phyloP scores from a whole-genome alignment of 495 filamentous ascomycete species.

The Trichoderma orchidacearum region DNA sequence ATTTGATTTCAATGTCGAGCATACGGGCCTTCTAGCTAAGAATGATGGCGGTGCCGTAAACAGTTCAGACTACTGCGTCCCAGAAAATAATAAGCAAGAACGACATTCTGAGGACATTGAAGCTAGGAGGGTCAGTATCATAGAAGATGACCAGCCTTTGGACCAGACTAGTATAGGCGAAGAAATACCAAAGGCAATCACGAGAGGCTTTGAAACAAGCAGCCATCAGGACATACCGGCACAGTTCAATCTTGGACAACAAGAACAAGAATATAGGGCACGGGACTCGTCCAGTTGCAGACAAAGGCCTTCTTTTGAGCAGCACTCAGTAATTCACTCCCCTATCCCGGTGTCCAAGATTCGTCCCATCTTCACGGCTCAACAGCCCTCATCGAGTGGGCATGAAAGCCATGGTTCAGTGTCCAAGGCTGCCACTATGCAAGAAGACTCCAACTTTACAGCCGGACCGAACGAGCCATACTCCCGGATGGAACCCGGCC shows the following conservation, averaged over 20 bases:
- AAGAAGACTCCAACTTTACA: neutral
- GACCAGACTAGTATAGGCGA: neutral
- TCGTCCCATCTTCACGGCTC: neutral
- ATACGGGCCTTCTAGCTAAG: neutral
- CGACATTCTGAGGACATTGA: too few relatives aligned
- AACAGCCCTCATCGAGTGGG: neutral
- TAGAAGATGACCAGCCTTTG: neutral
- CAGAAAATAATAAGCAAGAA: too few relatives aligned
- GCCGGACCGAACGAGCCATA: neutral
- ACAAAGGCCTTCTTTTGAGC: neutral
- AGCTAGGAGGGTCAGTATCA: too few relatives aligned
- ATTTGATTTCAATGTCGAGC: neutral
- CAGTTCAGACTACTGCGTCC: too few relatives aligned
- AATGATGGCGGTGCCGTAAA: too few relatives aligned
- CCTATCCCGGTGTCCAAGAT: neutral
- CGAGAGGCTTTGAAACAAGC: neutral
- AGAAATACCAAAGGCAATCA: neutral
- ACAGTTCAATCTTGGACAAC: neutral
- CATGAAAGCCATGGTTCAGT: neutral
- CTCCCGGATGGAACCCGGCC: slow-evolving; percentile 3
- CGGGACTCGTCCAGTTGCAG: neutral
- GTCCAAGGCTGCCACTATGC: slow-evolving; percentile 6
- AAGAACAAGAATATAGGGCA: neutral
- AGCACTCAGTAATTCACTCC: neutral
- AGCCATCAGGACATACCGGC: neutral